Conservation (phyloP, 225 moss, liverwort and hornwort genomes). For the Sphagnum contortum region DNA sequence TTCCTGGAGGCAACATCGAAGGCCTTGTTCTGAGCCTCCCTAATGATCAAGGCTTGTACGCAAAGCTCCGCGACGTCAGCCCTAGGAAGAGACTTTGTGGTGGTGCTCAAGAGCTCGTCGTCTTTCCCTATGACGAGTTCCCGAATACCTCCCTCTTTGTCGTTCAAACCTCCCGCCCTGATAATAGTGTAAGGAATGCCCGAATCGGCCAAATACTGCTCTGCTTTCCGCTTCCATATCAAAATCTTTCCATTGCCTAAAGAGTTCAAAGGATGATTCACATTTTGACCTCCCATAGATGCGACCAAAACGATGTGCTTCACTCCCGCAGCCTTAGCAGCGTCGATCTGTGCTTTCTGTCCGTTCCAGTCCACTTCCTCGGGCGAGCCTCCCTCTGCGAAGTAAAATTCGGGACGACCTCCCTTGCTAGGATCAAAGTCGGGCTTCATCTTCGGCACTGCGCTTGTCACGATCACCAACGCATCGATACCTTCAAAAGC, state of each 20-base stretch:
- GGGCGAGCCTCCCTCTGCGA: constrained; percentile 52
- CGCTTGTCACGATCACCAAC: constrained; percentile 69
- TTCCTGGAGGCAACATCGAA: constrained; percentile 46
- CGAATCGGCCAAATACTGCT: constrained; percentile 71
- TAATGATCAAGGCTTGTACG: constrained; percentile 32
- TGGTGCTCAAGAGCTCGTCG: constrained; percentile 48
- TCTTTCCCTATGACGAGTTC: constrained; percentile 60
- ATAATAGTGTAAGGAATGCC: constrained; percentile 82
- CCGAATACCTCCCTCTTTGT: constrained; percentile 61
- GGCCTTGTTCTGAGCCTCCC: constrained; percentile 30
- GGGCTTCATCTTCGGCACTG: constrained; percentile 86
- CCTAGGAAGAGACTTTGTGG: constrained; percentile 56
- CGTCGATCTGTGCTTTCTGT: constrained; percentile 72
- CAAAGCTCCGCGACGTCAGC: constrained; percentile 70
- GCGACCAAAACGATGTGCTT: constrained; percentile 81
- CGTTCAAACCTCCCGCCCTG: constrained; percentile 83
- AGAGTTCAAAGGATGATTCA: constrained; percentile 59
- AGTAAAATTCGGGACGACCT: constrained; percentile 76
- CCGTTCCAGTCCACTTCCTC: constrained; percentile 85
- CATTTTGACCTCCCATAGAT: constrained; percentile 88
- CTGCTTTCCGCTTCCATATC: constrained; percentile 87
- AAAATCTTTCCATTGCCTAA: constrained; percentile 88
- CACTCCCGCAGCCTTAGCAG: constrained; percentile 69
- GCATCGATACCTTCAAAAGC: constrained; percentile 56
- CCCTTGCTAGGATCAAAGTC: constrained; percentile 81